phyloP scores from a whole-genome alignment of 1,284 basidiomycete species.

The Apiotrichum gamsii region DNA sequence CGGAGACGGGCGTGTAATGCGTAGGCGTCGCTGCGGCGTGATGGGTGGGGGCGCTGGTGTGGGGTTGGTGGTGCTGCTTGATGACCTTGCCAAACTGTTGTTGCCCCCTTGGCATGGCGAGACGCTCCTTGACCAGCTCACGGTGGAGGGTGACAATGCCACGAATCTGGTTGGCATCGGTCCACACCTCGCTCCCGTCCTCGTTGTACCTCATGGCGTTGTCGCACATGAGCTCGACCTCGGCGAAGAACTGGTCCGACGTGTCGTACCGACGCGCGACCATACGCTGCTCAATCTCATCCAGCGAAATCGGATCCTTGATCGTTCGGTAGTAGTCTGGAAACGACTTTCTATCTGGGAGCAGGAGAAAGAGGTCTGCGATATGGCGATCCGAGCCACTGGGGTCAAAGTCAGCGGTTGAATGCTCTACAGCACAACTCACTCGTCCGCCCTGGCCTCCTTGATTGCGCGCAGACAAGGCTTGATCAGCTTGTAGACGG shows the following conservation, averaged over 20 bases:
- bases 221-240: constrained; percentile 78
- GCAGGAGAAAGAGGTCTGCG: constrained; percentile 64
- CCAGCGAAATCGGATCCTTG: constrained; percentile 73
- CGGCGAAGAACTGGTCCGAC: constrained; percentile 65
- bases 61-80: background rate
- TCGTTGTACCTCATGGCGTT: constrained; percentile 88
- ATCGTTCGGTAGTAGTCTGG: constrained; percentile 91
- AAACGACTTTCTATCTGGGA: constrained; percentile 70
- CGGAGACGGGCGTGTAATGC: background rate
- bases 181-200: constrained; percentile 76
- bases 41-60: too few species aligned
- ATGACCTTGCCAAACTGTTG: too few species aligned
- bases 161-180: constrained; percentile 63
- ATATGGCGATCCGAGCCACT: constrained; percentile 58
- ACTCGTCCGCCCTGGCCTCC: constrained; percentile 36
- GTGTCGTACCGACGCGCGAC: constrained; percentile 60
- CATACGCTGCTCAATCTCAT: constrained; percentile 74
- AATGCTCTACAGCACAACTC: constrained; percentile 9
- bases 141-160: constrained; percentile 11
- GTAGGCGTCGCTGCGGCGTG: constrained; percentile 3
- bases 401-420: constrained; percentile 1
- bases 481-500: constrained; percentile 44
- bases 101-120: constrained; percentile 5
- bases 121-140: constrained; percentile 11
- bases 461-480: constrained; percentile 38